Conservation (phyloP, 352 stramenopile genomes). For the Phytopythium litorale region DNA sequence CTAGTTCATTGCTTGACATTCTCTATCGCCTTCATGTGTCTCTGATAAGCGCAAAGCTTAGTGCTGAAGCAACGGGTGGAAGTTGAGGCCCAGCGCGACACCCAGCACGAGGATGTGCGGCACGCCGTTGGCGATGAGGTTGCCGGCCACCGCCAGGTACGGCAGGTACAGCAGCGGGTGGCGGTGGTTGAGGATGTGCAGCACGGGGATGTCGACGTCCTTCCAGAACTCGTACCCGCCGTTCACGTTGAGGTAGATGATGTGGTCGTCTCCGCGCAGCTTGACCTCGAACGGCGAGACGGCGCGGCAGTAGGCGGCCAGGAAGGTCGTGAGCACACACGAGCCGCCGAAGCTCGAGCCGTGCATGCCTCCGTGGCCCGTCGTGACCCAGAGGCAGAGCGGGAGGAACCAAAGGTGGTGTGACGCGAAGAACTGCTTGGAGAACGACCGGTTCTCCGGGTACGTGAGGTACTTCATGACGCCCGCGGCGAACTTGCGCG, state of each 20-base stretch:
- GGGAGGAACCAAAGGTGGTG: slow-evolving; percentile 84
- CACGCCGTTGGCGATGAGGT: slow-evolving; percentile 65
- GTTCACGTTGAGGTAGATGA: slow-evolving; percentile 83
- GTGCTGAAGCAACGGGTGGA: slow-evolving; percentile 43
- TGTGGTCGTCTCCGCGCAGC: slow-evolving; percentile 48
- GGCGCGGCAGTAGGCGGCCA: slow-evolving; percentile 51
- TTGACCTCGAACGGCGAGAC: slow-evolving; percentile 70
- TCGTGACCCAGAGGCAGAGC: slow-evolving; percentile 73
- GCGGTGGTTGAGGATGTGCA: slow-evolving; percentile 73
- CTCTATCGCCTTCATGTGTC: background rate
- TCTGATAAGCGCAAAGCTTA: slow-evolving; percentile 6
- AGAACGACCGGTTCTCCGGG: slow-evolving; percentile 73
- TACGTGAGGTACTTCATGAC: slow-evolving; percentile 90
- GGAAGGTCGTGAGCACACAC: slow-evolving; percentile 51
- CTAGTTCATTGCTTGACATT: background rate
- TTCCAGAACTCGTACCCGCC: slow-evolving; percentile 84
- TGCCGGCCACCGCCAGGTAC: slow-evolving; percentile 59
- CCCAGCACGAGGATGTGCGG: slow-evolving; percentile 67
- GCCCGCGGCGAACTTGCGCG: slow-evolving; percentile 84
- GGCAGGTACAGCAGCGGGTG: slow-evolving; percentile 67
- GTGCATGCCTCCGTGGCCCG: slow-evolving; percentile 69
- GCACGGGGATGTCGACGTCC: slow-evolving; percentile 64
- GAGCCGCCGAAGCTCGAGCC: slow-evolving; percentile 58
- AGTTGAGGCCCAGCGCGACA: slow-evolving; percentile 50
- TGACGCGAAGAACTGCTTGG: slow-evolving; percentile 78